Conservation (phyloP, 371 early-diverging fungal genomes). For the Thermomucor indicae-seudaticae region DNA sequence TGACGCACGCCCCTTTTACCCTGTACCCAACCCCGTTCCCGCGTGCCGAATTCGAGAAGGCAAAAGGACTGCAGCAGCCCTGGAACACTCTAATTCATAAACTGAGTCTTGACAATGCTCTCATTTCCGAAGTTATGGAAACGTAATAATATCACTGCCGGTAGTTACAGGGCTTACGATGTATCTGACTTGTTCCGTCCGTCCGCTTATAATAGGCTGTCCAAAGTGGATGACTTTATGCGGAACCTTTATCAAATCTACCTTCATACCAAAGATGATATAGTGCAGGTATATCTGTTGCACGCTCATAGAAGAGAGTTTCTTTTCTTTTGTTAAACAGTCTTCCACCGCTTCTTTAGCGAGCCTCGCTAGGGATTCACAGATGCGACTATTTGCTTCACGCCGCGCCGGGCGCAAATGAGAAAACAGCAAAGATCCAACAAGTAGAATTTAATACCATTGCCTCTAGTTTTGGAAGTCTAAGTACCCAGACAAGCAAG, state of each 20-base stretch:
- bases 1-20: slow-evolving; percentile 83
- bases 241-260: slow-evolving; percentile 77
- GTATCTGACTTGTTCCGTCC: not conserved
- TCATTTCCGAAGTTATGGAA: slow-evolving; percentile 71
- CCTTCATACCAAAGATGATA: slow-evolving; percentile 53
- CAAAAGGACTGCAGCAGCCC: slow-evolving; percentile 72
- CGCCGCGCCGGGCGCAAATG: slow-evolving; percentile 37
- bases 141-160: slow-evolving; percentile 34
- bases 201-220: slow-evolving; percentile 48
- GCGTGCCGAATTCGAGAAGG: slow-evolving; percentile 66
- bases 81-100: slow-evolving; percentile 82
- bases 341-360: no score
- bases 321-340: no score
- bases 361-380: slow-evolving; percentile 78
- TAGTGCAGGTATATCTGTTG: slow-evolving; percentile 69
- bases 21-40: slow-evolving; percentile 91
- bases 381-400: slow-evolving; percentile 96
- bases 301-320: no score
- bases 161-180: not conserved
- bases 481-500: slow-evolving; percentile 74
- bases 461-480: slow-evolving; percentile 83
- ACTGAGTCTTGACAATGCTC: slow-evolving; percentile 72
- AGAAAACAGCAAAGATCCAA: slow-evolving; percentile 53
- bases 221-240: slow-evolving; percentile 83
- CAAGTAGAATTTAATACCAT: slow-evolving; percentile 98